Evolutionary conservation across 305 asterid genomes (phyloP).

Genomic region (Fraxinus ornus): DNA sequence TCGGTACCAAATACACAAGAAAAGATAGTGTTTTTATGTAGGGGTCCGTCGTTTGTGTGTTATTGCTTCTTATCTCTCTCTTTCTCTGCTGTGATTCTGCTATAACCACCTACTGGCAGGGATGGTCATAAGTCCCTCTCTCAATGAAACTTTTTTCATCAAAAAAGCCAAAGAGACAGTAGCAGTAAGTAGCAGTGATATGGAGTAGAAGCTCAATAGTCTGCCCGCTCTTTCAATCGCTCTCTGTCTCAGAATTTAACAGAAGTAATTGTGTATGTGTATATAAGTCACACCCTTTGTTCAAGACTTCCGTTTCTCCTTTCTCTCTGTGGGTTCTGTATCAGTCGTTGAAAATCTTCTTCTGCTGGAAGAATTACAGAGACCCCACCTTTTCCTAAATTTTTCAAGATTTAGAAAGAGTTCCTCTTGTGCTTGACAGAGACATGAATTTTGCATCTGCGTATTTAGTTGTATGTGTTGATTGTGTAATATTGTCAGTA

Average conservation of each 20-base stretch:
- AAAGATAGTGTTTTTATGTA: constrained; percentile 4
- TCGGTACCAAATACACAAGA: not conserved
- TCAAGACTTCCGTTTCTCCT: not conserved
- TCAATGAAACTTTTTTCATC: constrained; percentile 34
- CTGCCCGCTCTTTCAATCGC: not conserved
- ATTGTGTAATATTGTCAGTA: not conserved
- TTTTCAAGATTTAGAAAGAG: constrained; percentile 19
- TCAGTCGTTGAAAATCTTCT: constrained; percentile 28
- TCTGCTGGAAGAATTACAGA: constrained; percentile 44
- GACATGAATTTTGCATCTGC: constrained; percentile 16
- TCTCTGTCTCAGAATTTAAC: constrained; percentile 2
- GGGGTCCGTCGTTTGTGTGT: constrained; percentile 17
- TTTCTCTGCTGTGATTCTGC: constrained; percentile 15
- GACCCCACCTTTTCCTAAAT: constrained; percentile 40
- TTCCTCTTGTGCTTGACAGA: constrained; percentile 18
- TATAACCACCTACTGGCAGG: constrained; percentile 24
- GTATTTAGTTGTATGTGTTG: not conserved
- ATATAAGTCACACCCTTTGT: not conserved
- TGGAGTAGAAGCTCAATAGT: constrained; percentile 18
- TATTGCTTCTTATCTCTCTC: constrained; percentile 1
- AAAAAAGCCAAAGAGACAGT: constrained; percentile 35
- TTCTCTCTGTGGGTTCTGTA: not conserved
- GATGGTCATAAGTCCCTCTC: constrained; percentile 39
- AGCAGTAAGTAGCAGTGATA: constrained; percentile 25
- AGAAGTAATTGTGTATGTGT: constrained; percentile 1